Evolutionary conservation across 805 yeast species (phyloP), one percentile per base, ranked within the genome.

Genomic region (Candida taoyuanica): DNA sequence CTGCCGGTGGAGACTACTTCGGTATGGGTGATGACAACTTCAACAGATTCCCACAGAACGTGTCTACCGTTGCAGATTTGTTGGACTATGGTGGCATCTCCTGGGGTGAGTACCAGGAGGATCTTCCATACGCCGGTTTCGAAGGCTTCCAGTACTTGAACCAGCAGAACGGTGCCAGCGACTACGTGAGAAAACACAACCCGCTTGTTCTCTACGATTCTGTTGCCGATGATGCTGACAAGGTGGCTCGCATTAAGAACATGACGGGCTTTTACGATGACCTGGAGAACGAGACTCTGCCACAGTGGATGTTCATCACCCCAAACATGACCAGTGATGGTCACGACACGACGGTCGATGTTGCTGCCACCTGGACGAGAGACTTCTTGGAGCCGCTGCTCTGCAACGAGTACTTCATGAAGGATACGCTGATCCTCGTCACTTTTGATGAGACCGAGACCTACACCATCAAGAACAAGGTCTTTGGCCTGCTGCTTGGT

Each of bases 251-350:
- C 59, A 64, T 73, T 58, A 71, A 73, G 61, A 68, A 71, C 58
- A 65, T 70, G 48, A 68, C 72, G 32, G 59, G 61, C 44, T 67
- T 73, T 50, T 49, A 66, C 43, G 45, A 48, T 29, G 78, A 73
- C 49, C 50, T 68, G 42, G 53, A 51, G 25, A 52, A 59, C 48
- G 52, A 68, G 46, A 49, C 56, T 34, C 59, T 72, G 47, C 77
- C 78, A 31, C 78, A 73, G 63, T 73, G 73, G 71, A 47, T 63
- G 45, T 64, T 72, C 61, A 64, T 73, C 54, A 73, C 77, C 30
- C 78, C 78, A 40, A 72, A 73, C 60, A 66, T 71, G 71, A 59
- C 73, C 42, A 62, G 71, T 57, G 76, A 73, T 53, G 78, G 76
- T 32, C 74, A 73, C 44, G 74, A 69, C 56, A 48, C 71, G 29